Percentiles rank a stretch among this genome's conserved stretches.
Conservation (phyloP, 805 yeast genomes). For the Cyberlindnera suaveolens region DNA sequence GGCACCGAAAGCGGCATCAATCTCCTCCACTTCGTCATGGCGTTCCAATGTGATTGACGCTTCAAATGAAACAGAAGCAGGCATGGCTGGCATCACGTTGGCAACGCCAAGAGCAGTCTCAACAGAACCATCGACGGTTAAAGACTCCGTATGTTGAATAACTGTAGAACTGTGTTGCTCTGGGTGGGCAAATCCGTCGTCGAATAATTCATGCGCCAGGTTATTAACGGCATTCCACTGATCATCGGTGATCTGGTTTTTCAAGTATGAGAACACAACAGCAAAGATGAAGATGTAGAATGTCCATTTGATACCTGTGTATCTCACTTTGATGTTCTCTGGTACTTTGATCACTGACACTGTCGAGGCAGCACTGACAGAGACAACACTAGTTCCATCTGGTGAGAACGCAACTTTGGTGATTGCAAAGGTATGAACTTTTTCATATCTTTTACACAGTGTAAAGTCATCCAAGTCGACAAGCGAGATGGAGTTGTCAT, state of each 20-base stretch:
- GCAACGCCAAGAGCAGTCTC: not conserved
- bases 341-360: slow-evolving; percentile 61
- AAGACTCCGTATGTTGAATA: not conserved
- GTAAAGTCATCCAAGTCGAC: slow-evolving; percentile 46
- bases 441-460: slow-evolving; percentile 41
- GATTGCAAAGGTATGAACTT: slow-evolving; percentile 76
- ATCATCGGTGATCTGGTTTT: slow-evolving; percentile 12
- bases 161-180: not conserved
- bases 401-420: slow-evolving; percentile 69
- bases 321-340: slow-evolving; percentile 26
- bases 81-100: not conserved
- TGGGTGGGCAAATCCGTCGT: slow-evolving; percentile 4
- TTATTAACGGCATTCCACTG: slow-evolving; percentile 10
- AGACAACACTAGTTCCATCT: slow-evolving; percentile 58
- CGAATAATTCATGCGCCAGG: slow-evolving; percentile 10
- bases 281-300: slow-evolving; percentile 7
- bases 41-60: too few species aligned
- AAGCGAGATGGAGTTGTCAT: slow-evolving; percentile 61
- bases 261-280: slow-evolving; percentile 1
- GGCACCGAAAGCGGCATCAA: not conserved
- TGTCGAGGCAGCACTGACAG: slow-evolving; percentile 73
- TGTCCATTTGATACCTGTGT: slow-evolving; percentile 8
- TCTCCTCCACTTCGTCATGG: too few species aligned
- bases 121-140: not conserved
- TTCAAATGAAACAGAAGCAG: too few species aligned